These are phyloP conservation scores for Urostyla sp. DNA, from an alignment of 73 alveolate genomes.

Conservation along the genomic window DNA sequence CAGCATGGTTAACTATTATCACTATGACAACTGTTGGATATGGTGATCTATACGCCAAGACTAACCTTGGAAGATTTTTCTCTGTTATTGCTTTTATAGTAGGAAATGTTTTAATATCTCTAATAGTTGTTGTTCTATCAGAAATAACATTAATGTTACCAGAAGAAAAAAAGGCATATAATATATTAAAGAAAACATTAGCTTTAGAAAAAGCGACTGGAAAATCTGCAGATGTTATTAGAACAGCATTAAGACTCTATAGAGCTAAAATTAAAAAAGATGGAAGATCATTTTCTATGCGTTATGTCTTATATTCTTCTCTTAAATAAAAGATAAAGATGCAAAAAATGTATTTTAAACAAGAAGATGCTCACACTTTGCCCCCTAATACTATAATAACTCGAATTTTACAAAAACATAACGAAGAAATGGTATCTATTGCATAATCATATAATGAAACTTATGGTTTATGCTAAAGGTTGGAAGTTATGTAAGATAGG, in stretches of 20 bases:
- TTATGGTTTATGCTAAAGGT: conserved; percentile 6
- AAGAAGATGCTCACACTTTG: conserved; percentile 50
- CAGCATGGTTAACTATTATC: conserved; percentile 69
- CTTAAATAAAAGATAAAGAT: conserved; percentile 45
- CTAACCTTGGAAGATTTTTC: conserved; percentile 63
- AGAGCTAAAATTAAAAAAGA: conserved; percentile 38
- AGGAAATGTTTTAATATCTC: conserved; percentile 60
- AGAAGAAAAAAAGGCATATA: conserved; percentile 61
- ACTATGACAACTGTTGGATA: conserved; percentile 78
- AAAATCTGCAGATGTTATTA: conserved; percentile 72
- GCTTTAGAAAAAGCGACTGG: conserved; percentile 62
- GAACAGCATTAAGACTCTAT: conserved; percentile 15
- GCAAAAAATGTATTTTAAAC: conserved; percentile 40
- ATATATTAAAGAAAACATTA: conserved; percentile 47
- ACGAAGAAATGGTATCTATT: conserved; percentile 44
- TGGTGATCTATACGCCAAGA: conserved; percentile 66
- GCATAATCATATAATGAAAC: conserved; percentile 33
- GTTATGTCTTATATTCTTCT: conserved; percentile 45
- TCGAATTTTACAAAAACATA: conserved; percentile 44
- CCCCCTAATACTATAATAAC: conserved; percentile 52
- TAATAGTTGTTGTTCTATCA: conserved; percentile 61
- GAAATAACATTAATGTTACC: conserved; percentile 49
- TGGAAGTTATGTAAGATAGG: conserved; percentile 20
- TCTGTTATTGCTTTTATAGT: conserved; percentile 60
- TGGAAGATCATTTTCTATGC: conserved; percentile 58